These are phyloP conservation scores for Monosporozyma unispora DNA, from an alignment of 805 yeast species.

Conservation along the genomic window DNA sequence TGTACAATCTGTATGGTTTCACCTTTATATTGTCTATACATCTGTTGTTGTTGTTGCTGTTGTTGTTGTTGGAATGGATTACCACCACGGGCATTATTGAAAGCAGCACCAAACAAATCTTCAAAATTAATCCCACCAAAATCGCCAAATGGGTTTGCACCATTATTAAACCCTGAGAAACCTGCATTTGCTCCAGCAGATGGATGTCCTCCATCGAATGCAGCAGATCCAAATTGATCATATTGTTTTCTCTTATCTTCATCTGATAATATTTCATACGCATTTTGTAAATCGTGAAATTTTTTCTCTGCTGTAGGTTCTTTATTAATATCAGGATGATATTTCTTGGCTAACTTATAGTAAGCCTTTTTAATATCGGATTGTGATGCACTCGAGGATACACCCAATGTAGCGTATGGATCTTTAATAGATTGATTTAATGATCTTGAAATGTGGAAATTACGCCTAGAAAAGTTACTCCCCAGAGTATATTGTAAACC, in stretches of 20 bases:
- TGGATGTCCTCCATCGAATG: slow-evolving; percentile 40
- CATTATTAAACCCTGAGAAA: slow-evolving; percentile 36
- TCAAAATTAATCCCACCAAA: slow-evolving; percentile 48
- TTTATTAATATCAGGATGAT: slow-evolving; percentile 94
- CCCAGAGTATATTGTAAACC: no score
- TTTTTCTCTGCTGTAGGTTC: slow-evolving; percentile 78
- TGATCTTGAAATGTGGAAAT: slow-evolving; percentile 14
- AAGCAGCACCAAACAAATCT: slow-evolving; percentile 53
- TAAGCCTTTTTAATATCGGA: slow-evolving; percentile 93
- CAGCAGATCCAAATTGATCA: slow-evolving; percentile 86
- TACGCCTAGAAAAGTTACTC: not conserved
- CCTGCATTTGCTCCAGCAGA: slow-evolving; percentile 26
- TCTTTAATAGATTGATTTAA: slow-evolving; percentile 36
- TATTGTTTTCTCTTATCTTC: slow-evolving; percentile 78
- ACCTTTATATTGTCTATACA: slow-evolving; percentile 72
- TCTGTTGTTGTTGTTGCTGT: slow-evolving; percentile 7
- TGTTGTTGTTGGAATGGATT: not conserved
- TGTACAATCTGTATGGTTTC: slow-evolving; percentile 78
- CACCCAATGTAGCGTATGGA: slow-evolving; percentile 81
- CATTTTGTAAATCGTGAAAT: slow-evolving; percentile 89
- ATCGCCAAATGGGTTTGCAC: slow-evolving; percentile 33
- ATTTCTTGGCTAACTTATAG: slow-evolving; percentile 85
- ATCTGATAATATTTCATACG: slow-evolving; percentile 85
- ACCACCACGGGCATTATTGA: slow-evolving; percentile 16
- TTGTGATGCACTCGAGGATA: slow-evolving; percentile 56